Percentiles rank a stretch among this genome's conserved stretches.
Evolutionary conservation across 352 stramenopile genomes (phyloP).

Genomic region (Globisporangium takayamanum): DNA sequence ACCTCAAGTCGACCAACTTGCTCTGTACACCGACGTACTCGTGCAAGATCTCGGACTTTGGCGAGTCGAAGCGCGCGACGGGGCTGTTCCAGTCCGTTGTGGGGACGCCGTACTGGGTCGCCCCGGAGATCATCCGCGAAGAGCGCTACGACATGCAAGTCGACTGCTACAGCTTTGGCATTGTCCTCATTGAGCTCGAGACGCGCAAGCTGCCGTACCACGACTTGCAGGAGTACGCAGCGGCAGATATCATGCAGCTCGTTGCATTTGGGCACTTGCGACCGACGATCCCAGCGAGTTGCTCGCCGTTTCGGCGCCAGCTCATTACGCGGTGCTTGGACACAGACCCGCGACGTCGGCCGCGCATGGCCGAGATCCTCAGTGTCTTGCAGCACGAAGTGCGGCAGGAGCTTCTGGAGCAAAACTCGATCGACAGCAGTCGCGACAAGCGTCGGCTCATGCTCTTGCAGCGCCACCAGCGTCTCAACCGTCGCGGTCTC

Average conservation of each 20-base stretch:
- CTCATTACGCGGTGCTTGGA: slow-evolving; percentile 66
- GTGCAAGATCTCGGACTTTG: slow-evolving; percentile 83
- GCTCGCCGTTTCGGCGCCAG: slow-evolving; percentile 45
- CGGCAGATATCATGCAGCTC: slow-evolving; percentile 80
- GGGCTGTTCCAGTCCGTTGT: slow-evolving; percentile 69
- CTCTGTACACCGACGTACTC: slow-evolving; percentile 67
- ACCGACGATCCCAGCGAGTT: slow-evolving; percentile 58
- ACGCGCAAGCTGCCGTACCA: slow-evolving; percentile 69
- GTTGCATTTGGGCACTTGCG: slow-evolving; percentile 54
- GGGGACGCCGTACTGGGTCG: slow-evolving; percentile 82
- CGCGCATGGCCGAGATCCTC: slow-evolving; percentile 78
- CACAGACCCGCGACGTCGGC: slow-evolving; percentile 42
- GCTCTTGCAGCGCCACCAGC: slow-evolving; percentile 72
- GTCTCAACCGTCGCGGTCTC: slow-evolving; percentile 63
- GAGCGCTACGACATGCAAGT: slow-evolving; percentile 78
- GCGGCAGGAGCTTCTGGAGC: slow-evolving; percentile 63
- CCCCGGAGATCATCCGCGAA: slow-evolving; percentile 78
- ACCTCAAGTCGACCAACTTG: slow-evolving; percentile 80
- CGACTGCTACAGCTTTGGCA: slow-evolving; percentile 86
- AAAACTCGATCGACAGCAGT: slow-evolving; percentile 53
- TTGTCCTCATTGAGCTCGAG: slow-evolving; percentile 82
- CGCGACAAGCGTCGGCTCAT: slow-evolving; percentile 59
- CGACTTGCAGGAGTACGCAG: slow-evolving; percentile 48
- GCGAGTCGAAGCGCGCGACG: slow-evolving; percentile 54
- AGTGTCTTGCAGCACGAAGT: slow-evolving; percentile 66